These are phyloP conservation scores for Metarhizium robertsii DNA, from an alignment of 2,329 filamentous ascomycete species.

Conservation along the genomic window DNA sequence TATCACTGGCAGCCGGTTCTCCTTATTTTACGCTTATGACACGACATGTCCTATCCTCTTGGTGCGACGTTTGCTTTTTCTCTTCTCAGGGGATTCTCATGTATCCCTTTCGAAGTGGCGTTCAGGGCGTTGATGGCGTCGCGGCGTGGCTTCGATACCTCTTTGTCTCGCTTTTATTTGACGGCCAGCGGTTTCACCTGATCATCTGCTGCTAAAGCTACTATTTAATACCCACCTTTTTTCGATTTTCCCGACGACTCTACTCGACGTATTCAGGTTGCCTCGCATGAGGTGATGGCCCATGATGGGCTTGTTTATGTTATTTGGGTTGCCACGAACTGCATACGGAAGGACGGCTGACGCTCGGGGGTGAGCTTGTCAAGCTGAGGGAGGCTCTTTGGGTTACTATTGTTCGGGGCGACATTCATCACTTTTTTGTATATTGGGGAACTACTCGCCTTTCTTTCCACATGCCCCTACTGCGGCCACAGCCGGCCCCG, in stretches of 20 bases:
- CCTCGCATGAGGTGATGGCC: too few species aligned
- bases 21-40: not conserved
- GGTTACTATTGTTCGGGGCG: not conserved
- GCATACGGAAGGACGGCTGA: not conserved
- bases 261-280: not conserved
- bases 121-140: conserved; percentile 22
- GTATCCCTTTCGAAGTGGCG: conserved; percentile 12
- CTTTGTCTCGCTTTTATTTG: conserved; percentile 3
- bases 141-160: conserved; percentile 21
- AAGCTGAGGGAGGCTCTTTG: not conserved
- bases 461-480: not conserved
- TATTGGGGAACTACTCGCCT: not conserved
- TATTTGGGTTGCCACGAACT: not conserved
- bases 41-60: not conserved
- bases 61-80: not conserved
- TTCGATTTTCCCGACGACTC: not conserved
- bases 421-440: not conserved
- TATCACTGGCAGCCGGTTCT: not conserved
- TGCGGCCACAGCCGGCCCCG: too few species aligned
- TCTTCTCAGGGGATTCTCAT: not conserved
- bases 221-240: not conserved
- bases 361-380: not conserved
- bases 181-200: not conserved
- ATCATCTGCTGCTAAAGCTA: not conserved
- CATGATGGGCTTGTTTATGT: not conserved